These are phyloP conservation scores for Hypholoma fasciculare DNA, from an alignment of 768 basidiomycete species.

Conservation along the genomic window DNA sequence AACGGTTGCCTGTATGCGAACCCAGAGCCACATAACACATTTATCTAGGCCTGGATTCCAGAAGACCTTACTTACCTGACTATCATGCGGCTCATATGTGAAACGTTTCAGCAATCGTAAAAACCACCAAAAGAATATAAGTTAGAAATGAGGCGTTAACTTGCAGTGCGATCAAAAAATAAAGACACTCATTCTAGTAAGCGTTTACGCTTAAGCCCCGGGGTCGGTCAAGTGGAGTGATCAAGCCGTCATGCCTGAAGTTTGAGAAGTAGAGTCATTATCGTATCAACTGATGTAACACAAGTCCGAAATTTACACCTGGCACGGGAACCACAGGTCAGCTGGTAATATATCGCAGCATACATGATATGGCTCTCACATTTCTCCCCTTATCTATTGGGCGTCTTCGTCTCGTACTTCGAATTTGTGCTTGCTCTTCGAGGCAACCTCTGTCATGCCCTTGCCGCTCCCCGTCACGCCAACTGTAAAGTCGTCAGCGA, in stretches of 20 bases:
- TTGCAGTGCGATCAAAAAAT: constrained; percentile 10
- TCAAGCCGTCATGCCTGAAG: constrained; percentile 14
- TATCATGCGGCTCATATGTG: background rate
- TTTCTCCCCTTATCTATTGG: constrained; percentile 20
- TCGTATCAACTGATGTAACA: constrained; percentile 16
- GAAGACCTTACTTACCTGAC: background rate
- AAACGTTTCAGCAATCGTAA: background rate
- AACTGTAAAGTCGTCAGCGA: constrained; percentile 42
- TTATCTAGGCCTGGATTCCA: background rate
- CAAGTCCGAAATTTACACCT: constrained; percentile 21
- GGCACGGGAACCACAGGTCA: background rate
- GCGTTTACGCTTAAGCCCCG: background rate
- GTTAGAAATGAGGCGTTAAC: constrained; percentile 16
- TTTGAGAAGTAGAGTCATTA: constrained; percentile 17
- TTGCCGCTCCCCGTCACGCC: constrained; percentile 92
- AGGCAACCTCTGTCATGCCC: constrained; percentile 80
- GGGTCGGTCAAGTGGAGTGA: constrained; percentile 4
- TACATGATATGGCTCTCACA: constrained; percentile 7
- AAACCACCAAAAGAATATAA: constrained; percentile 11
- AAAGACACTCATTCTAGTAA: constrained; percentile 21
- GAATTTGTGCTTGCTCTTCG: constrained; percentile 78
- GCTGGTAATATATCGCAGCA: background rate
- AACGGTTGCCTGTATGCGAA: background rate
- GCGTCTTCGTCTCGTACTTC: constrained; percentile 45
- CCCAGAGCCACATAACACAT: background rate